phyloP scores from a whole-genome alignment of 2,329 filamentous ascomycete species.

The Zymoseptoria tritici region DNA sequence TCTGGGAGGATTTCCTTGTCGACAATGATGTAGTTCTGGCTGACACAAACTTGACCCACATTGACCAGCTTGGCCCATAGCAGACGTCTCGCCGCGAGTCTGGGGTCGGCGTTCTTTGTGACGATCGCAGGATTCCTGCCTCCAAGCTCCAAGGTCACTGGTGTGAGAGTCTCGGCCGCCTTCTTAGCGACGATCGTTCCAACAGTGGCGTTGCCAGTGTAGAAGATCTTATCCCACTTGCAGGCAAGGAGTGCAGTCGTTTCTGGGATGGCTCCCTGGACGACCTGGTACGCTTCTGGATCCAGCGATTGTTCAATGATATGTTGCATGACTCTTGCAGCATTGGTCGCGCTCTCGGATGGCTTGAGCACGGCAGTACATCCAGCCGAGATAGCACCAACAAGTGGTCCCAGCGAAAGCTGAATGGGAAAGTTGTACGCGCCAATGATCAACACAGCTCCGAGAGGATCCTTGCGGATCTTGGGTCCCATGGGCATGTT shows the following conservation, averaged over 20 bases:
- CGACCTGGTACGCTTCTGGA: slow-evolving; percentile 62
- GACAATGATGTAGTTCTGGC: slow-evolving; percentile 84
- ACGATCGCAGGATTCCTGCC: slow-evolving; percentile 88
- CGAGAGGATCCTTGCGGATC: slow-evolving; percentile 81
- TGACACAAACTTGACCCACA: slow-evolving; percentile 85
- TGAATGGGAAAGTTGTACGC: slow-evolving; percentile 92
- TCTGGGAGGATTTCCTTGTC: slow-evolving; percentile 58
- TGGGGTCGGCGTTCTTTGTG: slow-evolving; percentile 71
- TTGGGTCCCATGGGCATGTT: slow-evolving; percentile 65
- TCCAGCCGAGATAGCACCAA: slow-evolving; percentile 86
- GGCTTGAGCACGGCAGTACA: slow-evolving; percentile 89
- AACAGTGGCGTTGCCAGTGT: slow-evolving; percentile 73
- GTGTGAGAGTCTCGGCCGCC: slow-evolving; percentile 56
- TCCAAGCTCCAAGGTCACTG: slow-evolving; percentile 81
- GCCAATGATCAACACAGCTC: slow-evolving; percentile 72
- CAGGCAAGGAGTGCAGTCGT: slow-evolving; percentile 73
- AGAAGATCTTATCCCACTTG: slow-evolving; percentile 98
- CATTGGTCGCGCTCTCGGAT: slow-evolving; percentile 69
- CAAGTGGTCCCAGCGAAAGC: slow-evolving; percentile 66
- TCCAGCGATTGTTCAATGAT: slow-evolving; percentile 72
- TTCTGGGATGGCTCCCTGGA: slow-evolving; percentile 77
- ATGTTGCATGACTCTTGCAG: slow-evolving; percentile 71
- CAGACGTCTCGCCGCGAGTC: slow-evolving; percentile 72
- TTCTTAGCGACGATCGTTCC: slow-evolving; percentile 53
- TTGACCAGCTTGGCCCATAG: slow-evolving; percentile 85